These are phyloP conservation scores for Epichloe elymi DNA, from an alignment of 2,329 filamentous ascomycete genomes.

Conservation along the genomic window DNA sequence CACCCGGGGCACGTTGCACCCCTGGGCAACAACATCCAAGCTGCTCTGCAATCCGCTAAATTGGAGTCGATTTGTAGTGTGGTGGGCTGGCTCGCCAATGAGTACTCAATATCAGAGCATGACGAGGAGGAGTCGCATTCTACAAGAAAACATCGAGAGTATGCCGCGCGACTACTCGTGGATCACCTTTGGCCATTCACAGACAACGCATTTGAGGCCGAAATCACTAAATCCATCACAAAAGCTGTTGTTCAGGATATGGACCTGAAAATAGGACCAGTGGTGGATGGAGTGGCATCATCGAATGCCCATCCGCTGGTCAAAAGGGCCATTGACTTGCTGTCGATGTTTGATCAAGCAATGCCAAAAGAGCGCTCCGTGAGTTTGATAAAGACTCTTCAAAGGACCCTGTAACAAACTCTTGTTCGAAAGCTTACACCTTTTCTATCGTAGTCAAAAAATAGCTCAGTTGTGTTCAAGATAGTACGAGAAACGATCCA, in stretches of 20 bases:
- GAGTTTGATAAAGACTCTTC: conserved; percentile 17
- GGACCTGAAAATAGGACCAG: conserved; percentile 36
- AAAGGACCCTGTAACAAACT: too few species aligned
- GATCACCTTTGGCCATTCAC: conserved; percentile 46
- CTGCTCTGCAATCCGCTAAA: conserved; percentile 32
- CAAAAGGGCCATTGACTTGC: conserved; percentile 43
- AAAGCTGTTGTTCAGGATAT: conserved; percentile 33
- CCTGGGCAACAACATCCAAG: conserved; percentile 35
- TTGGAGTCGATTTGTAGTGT: conserved; percentile 40
- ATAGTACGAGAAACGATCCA: conserved; percentile 85
- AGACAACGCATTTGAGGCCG: conserved; percentile 40
- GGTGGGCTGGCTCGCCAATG: conserved; percentile 43
- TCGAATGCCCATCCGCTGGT: conserved; percentile 47
- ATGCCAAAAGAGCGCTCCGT: conserved; percentile 52
- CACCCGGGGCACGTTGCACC: conserved; percentile 42
- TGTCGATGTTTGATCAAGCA: conserved; percentile 49
- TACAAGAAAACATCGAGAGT: conserved; percentile 39
- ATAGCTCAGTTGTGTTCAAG: conserved; percentile 43
- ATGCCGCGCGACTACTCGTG: conserved; percentile 40
- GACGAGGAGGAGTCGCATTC: conserved; percentile 46
- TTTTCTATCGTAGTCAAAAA: conserved; percentile 20
- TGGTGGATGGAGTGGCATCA: conserved; percentile 34
- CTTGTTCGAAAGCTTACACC: neutral
- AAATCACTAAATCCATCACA: conserved; percentile 41
- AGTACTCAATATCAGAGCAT: conserved; percentile 41